Conservation (phyloP, 179 eudicot genomes). For the Corrigiola litoralis region DNA sequence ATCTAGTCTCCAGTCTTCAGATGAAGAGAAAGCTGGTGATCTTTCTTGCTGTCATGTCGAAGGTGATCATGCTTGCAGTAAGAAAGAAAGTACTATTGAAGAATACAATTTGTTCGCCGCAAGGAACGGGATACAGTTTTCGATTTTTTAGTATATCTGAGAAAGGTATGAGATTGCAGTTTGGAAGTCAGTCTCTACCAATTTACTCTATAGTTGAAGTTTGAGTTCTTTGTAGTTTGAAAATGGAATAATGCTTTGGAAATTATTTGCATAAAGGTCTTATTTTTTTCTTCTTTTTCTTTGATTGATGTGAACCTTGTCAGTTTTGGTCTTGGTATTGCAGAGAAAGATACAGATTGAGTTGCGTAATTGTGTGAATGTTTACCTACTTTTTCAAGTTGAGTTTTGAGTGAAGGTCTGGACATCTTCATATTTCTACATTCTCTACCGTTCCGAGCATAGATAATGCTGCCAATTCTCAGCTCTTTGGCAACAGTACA, state of each 20-base stretch:
- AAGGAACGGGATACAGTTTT: slow-evolving; percentile 69
- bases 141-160: slow-evolving; percentile 43
- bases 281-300: slow-evolving; percentile 9
- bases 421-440: background rate
- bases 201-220: slow-evolving; percentile 25
- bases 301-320: slow-evolving; percentile 20
- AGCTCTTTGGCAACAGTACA: too few relatives aligned
- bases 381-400: slow-evolving; percentile 9
- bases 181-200: slow-evolving; percentile 32
- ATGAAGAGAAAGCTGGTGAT: slow-evolving; percentile 36
- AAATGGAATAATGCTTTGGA: slow-evolving; percentile 49
- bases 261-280: slow-evolving; percentile 27
- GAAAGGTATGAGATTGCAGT: slow-evolving; percentile 35
- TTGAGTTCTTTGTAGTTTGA: slow-evolving; percentile 38
- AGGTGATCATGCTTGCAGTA: slow-evolving; percentile 39
- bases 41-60: slow-evolving; percentile 27
- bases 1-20: slow-evolving; percentile 31
- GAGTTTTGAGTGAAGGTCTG: slow-evolving; percentile 19
- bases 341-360: slow-evolving; percentile 33
- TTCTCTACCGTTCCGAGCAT: too few relatives aligned
- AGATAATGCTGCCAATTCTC: too few relatives aligned
- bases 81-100: slow-evolving; percentile 53
- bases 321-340: slow-evolving; percentile 28
- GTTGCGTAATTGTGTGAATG: slow-evolving; percentile 21
- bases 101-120: slow-evolving; percentile 90